phyloP scores from a whole-genome alignment of 1,284 basidiomycete genomes.

The Trichosporon ovoides region DNA sequence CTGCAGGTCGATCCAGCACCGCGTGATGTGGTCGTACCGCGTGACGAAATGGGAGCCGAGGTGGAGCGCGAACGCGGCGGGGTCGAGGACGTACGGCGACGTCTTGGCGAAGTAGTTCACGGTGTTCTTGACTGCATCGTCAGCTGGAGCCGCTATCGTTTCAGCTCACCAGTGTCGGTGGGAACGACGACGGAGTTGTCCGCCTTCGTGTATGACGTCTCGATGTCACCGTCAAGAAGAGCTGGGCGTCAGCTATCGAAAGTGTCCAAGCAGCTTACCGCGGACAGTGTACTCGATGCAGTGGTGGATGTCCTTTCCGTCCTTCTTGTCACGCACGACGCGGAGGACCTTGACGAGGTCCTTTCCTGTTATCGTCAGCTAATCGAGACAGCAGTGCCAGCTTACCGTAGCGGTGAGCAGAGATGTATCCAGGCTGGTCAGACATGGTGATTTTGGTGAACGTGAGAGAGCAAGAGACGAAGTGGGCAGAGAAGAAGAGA shows the following conservation, averaged over 20 bases:
- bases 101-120: conserved; percentile 82
- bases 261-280: conserved; percentile 52
- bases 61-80: conserved; percentile 82
- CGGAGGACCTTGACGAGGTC: conserved; percentile 78
- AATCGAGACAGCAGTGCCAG: too few relatives aligned
- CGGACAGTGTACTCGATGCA: conserved; percentile 44
- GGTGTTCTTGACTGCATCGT: conserved; percentile 76
- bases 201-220: conserved; percentile 68
- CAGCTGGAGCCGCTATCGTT: conserved; percentile 25
- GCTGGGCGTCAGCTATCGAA: conserved; percentile 32
- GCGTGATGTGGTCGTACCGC: conserved; percentile 72
- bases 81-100: conserved; percentile 73
- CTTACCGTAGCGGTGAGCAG: conserved; percentile 40
- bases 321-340: conserved; percentile 67
- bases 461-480: not conserved
- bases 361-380: conserved; percentile 57
- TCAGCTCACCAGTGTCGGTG: conserved; percentile 73
- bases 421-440: conserved; percentile 34
- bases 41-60: conserved; percentile 77
- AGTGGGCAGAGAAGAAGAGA: not conserved
- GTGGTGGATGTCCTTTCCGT: conserved; percentile 54
- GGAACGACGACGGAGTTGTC: conserved; percentile 80
- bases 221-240: conserved; percentile 74
- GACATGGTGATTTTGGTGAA: too few relatives aligned
- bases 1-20: conserved; percentile 70